Percentiles rank a stretch among this genome's conserved stretches.
phyloP scores from a whole-genome alignment of 208 protist species.

The Trypanosoma conorhini region DNA sequence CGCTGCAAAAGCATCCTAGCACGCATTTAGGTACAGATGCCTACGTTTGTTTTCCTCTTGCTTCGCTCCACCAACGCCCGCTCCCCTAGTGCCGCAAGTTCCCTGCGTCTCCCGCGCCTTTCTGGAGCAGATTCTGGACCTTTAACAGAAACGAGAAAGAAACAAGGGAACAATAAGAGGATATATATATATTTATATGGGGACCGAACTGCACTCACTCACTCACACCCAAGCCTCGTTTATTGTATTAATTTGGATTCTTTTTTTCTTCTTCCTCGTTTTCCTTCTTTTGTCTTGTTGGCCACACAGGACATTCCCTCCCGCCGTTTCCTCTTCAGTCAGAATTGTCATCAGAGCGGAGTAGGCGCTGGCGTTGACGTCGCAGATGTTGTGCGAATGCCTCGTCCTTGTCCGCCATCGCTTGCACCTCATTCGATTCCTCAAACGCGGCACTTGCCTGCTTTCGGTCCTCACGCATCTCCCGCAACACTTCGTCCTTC shows the following conservation, averaged over 20 bases:
- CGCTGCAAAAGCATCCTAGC: slow-evolving; percentile 1
- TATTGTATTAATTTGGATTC: background rate
- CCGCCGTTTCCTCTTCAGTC: background rate
- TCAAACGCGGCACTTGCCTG: slow-evolving; percentile 61
- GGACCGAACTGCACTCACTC: background rate
- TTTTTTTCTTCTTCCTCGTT: background rate
- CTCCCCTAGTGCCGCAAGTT: background rate
- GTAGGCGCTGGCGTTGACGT: slow-evolving; percentile 39
- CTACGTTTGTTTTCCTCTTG: background rate
- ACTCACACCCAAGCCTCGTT: background rate
- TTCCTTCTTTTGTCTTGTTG: background rate
- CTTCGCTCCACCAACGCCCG: background rate
- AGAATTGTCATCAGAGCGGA: slow-evolving; percentile 26
- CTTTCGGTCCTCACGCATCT: slow-evolving; percentile 61
- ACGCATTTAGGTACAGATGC: background rate
- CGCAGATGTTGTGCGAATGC: slow-evolving; percentile 63
- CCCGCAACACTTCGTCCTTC: slow-evolving; percentile 77
- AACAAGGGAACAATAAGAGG: background rate
- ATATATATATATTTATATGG: slow-evolving; percentile 3
- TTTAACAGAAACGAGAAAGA: background rate
- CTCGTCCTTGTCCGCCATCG: slow-evolving; percentile 35
- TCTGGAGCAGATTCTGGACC: background rate
- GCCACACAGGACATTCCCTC: background rate
- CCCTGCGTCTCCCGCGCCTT: background rate
- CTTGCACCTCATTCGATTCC: slow-evolving; percentile 41